Base-by-base conservation (phyloP, 1,284 basidiomycete genomes). In the Malassezia sp. region DNA sequence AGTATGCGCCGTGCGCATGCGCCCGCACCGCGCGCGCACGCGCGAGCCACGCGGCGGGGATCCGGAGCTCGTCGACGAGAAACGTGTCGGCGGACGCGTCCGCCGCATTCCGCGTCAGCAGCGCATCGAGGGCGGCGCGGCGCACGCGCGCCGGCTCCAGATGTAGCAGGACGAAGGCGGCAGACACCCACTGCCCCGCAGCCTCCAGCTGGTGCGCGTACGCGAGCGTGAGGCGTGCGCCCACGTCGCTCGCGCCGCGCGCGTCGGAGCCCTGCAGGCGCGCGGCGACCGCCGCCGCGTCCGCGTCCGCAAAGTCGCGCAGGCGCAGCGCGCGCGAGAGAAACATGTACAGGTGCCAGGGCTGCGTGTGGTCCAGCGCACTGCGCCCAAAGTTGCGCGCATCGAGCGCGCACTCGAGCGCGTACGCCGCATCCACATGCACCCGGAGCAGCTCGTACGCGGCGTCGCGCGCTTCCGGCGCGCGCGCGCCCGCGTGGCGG, bases 311-410 rank as follows among this genome's bases (percentile, higher is more conserved):
- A 55, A 93, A 85, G 68, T 95, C 89, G 21, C 89, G 78, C 38
- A 83, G 73, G 31, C 81, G 76, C 70, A 96, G 78, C 42, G 84
- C 84, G 20, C 82, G 79, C 4, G 87, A 83, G 21, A 97, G 75
- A 26, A 96, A 74, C 49, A 89, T 79, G 69, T 91, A 95, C 23
- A 96, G 70, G 71, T 96, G 89, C 91, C 91, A 99, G 7, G 85
- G 78, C 44, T 95, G 74, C 10, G 85, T 80, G 65, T 81, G 82
- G 70, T 93, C 89, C 17, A 80, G 71, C 0, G 83, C 82, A 10
- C 80, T 83, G 0, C 83, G 72, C 1, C 81, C 79, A 61, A 85
- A 87, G 28, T 83, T 84, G 24, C 81, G 74, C 0, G 89, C 83
- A 5, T 71, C 59, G 5, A 79, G 68, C n/a, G 73, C 74, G 11